Conservation (phyloP, 2,329 filamentous ascomycete genomes). For the Ophiosphaerella narmari region DNA sequence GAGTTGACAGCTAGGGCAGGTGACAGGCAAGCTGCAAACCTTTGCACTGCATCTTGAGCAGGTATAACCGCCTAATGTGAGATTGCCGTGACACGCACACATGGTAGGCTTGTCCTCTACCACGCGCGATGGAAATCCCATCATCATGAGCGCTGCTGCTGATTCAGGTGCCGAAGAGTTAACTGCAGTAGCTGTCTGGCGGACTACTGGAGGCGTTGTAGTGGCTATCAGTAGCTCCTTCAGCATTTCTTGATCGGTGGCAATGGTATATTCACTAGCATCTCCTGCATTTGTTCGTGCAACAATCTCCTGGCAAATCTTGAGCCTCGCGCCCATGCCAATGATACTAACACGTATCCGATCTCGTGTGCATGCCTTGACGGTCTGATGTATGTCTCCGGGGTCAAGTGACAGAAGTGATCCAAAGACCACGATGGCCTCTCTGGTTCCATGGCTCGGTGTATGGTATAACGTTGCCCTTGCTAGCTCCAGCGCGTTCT, state of each 20-base stretch:
- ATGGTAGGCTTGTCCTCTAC: conserved; percentile 74
- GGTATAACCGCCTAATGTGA: conserved; percentile 81
- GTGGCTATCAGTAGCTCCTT: conserved; percentile 84
- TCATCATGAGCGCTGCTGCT: conserved; percentile 75
- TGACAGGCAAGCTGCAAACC: conserved; percentile 86
- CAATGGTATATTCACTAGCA: conserved; percentile 76
- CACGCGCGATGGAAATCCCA: conserved; percentile 92
- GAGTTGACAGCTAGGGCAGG: conserved; percentile 88
- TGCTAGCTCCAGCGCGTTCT: conserved; percentile 96
- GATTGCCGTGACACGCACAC: conserved; percentile 88
- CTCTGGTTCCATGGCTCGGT: conserved; percentile 88
- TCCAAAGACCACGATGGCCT: conserved; percentile 90
- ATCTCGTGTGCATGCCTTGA: conserved; percentile 76
- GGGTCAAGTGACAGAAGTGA: conserved; percentile 90
- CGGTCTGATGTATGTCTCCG: conserved; percentile 92
- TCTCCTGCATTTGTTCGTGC: conserved; percentile 84
- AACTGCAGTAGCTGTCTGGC: conserved; percentile 54
- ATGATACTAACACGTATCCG: conserved; percentile 87
- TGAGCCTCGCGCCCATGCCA: conserved; percentile 87
- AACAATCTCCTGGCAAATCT: conserved; percentile 89
- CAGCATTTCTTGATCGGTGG: conserved; percentile 85
- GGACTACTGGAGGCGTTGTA: conserved; percentile 86
- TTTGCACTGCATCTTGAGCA: conserved; percentile 88
- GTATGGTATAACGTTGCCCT: conserved; percentile 90
- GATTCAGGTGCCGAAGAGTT: conserved; percentile 44